Evolutionary conservation across 768 basidiomycete genomes (phyloP).

Genomic region (Lentinula edodes): DNA sequence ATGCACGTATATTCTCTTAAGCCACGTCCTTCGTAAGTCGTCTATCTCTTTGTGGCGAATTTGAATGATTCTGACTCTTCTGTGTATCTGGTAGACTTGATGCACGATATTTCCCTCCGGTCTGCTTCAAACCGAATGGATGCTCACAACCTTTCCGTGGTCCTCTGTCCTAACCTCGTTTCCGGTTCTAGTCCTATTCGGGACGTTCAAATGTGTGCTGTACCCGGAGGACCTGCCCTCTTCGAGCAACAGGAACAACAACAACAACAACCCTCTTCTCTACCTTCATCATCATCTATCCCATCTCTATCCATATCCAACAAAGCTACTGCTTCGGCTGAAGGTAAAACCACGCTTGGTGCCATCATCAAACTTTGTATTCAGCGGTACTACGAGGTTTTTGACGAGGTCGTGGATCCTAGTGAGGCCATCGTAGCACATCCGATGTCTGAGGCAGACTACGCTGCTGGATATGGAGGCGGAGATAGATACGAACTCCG

Average conservation of each 20-base stretch:
- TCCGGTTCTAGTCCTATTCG: constrained; percentile 59
- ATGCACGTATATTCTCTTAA: constrained; percentile 71
- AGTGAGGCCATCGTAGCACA: constrained; percentile 44
- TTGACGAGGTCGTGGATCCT: constrained; percentile 75
- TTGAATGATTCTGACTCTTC: constrained; percentile 1
- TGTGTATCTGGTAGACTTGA: constrained; percentile 47
- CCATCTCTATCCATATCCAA: constrained; percentile 3
- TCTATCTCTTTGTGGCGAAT: background rate
- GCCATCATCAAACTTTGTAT: constrained; percentile 73
- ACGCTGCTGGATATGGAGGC: background rate
- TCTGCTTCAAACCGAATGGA: constrained; percentile 73
- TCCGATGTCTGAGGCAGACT: too few relatives aligned
- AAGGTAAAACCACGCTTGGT: constrained; percentile 63
- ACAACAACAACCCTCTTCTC: constrained; percentile 9
- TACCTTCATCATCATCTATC: constrained; percentile 10
- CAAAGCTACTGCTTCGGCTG: constrained; percentile 20
- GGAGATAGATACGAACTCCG: background rate
- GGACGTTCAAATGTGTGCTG: constrained; percentile 70
- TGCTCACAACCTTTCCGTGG: constrained; percentile 76
- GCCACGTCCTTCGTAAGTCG: constrained; percentile 56
- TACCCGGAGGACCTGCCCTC: constrained; percentile 44
- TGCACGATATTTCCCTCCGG: constrained; percentile 73
- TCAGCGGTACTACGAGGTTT: constrained; percentile 78
- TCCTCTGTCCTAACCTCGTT: constrained; percentile 76
- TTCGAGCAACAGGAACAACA: constrained; percentile 22